Evolutionary conservation across 495 filamentous ascomycete genomes (phyloP).

Genomic region (Xylaria curta): DNA sequence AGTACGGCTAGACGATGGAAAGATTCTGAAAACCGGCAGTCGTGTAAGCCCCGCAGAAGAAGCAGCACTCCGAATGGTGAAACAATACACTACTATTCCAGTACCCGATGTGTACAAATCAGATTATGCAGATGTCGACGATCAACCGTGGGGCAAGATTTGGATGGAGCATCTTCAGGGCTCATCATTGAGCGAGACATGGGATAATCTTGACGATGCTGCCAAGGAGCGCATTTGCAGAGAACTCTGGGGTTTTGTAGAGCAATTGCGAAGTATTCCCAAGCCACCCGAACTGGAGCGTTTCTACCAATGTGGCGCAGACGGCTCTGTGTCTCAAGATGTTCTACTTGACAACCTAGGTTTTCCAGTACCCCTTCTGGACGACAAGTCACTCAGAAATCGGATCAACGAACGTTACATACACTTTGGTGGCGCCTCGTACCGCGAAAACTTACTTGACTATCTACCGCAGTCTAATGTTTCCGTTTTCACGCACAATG

Average conservation of each 20-base stretch:
- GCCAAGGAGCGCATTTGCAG: conserved; percentile 43
- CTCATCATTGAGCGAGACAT: conserved; percentile 33
- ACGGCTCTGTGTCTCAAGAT: conserved; percentile 43
- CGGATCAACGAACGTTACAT: conserved; percentile 51
- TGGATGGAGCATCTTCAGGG: conserved; percentile 34
- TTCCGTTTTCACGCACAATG: conserved; percentile 44
- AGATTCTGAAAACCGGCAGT: conserved; percentile 7
- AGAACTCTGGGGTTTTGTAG: conserved; percentile 45
- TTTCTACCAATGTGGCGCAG: conserved; percentile 45
- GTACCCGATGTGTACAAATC: conserved; percentile 20
- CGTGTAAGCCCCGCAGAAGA: conserved; percentile 21
- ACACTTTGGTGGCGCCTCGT: conserved; percentile 38
- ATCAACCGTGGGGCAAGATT: conserved; percentile 29
- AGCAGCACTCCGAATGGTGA: conserved; percentile 25
- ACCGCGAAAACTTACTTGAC: conserved; percentile 39
- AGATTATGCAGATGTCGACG: not conserved
- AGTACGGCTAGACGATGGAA: not conserved
- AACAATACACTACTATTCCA: conserved; percentile 23
- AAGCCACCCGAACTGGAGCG: conserved; percentile 33
- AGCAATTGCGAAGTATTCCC: conserved; percentile 40
- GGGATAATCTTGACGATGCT: conserved; percentile 40
- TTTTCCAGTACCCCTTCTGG: no score
- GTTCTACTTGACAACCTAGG: no score
- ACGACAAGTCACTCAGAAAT: conserved; percentile 36
- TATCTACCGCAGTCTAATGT: conserved; percentile 43